phyloP scores from a whole-genome alignment of 208 protist species.

The Leishmania major region DNA sequence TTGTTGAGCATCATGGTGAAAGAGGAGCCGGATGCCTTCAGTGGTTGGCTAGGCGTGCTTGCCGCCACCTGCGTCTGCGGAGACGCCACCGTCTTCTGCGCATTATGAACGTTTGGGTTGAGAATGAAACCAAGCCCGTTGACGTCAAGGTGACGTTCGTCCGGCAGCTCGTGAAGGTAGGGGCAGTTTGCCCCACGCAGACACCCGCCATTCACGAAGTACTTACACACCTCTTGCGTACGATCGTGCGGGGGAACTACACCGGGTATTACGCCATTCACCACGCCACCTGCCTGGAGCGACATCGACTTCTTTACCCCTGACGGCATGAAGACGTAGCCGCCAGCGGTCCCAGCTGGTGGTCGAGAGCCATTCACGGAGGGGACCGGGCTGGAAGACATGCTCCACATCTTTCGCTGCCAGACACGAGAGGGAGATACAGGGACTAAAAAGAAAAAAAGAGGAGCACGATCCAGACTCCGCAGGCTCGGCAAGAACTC shows the following conservation, averaged over 20 bases:
- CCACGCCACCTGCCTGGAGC: slow-evolving; percentile 20
- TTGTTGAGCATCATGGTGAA: slow-evolving; percentile 47
- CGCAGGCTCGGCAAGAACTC: background rate
- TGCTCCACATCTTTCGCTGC: slow-evolving; percentile 40
- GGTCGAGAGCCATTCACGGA: slow-evolving; percentile 29
- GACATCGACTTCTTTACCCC: slow-evolving; percentile 31
- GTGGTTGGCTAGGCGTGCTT: slow-evolving; percentile 19
- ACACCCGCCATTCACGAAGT: slow-evolving; percentile 89
- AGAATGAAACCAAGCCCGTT: slow-evolving; percentile 88
- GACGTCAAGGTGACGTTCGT: slow-evolving; percentile 89
- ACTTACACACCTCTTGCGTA: slow-evolving; percentile 88
- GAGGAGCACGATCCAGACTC: background rate
- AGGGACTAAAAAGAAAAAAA: slow-evolving; percentile 7
- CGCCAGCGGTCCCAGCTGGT: slow-evolving; percentile 18
- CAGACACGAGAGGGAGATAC: background rate
- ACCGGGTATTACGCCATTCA: slow-evolving; percentile 37
- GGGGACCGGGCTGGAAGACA: slow-evolving; percentile 37
- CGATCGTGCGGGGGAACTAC: slow-evolving; percentile 57
- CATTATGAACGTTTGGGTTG: slow-evolving; percentile 89
- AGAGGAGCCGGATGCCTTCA: slow-evolving; percentile 31
- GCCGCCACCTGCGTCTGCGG: slow-evolving; percentile 27
- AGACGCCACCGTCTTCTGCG: slow-evolving; percentile 78
- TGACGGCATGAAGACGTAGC: slow-evolving; percentile 50
- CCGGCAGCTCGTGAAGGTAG: slow-evolving; percentile 87
- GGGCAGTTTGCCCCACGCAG: slow-evolving; percentile 77